Percentiles rank a stretch among this genome's conserved stretches.
These are phyloP conservation scores for Harrya chromipes DNA, from an alignment of 768 basidiomycete genomes.

Conservation along the genomic window DNA sequence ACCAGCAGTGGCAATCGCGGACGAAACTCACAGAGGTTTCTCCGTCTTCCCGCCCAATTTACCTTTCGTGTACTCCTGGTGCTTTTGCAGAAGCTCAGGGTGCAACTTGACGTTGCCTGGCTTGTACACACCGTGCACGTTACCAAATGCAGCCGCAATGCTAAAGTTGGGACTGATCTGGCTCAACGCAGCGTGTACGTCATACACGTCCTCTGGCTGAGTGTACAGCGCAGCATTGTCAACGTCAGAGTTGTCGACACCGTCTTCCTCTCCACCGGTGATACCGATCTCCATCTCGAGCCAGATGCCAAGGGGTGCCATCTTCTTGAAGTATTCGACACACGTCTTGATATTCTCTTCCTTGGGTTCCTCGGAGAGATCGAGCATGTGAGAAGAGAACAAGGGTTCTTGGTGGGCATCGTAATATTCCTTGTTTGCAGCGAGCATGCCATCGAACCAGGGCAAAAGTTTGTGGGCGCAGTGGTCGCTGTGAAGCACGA, in stretches of 20 bases:
- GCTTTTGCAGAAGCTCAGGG: conserved; percentile 88
- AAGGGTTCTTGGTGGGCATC: conserved; percentile 83
- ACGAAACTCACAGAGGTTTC: conserved; percentile 72
- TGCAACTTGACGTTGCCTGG: conserved; percentile 95
- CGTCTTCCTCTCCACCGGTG: conserved; percentile 99
- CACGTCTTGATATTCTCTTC: conserved; percentile 95
- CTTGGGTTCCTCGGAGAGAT: conserved; percentile 89
- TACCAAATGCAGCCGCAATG: conserved; percentile 97
- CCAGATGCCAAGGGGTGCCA: conserved; percentile 90
- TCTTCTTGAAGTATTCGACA: conserved; percentile 91
- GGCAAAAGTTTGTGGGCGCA: conserved; percentile 97
- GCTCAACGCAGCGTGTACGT: conserved; percentile 82
- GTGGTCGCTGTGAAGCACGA: conserved; percentile 97
- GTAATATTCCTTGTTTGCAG: conserved; percentile 91
- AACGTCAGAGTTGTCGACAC: conserved; percentile 95
- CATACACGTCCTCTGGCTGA: conserved; percentile 93
- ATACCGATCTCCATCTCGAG: conserved; percentile 99
- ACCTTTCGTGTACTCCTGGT: conserved; percentile 72
- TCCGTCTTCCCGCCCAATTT: conserved; percentile 60
- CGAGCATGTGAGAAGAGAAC: conserved; percentile 98
- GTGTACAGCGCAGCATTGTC: conserved; percentile 96
- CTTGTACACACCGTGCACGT: conserved; percentile 99
- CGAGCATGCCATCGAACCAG: conserved; percentile 99
- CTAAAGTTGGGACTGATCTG: conserved; percentile 90
- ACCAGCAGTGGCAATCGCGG: background rate